Evolutionary conservation across 129 eudicot species (phyloP), one percentile per base, ranked within the genome.

Genomic region (Oenanthe sinensis): DNA sequence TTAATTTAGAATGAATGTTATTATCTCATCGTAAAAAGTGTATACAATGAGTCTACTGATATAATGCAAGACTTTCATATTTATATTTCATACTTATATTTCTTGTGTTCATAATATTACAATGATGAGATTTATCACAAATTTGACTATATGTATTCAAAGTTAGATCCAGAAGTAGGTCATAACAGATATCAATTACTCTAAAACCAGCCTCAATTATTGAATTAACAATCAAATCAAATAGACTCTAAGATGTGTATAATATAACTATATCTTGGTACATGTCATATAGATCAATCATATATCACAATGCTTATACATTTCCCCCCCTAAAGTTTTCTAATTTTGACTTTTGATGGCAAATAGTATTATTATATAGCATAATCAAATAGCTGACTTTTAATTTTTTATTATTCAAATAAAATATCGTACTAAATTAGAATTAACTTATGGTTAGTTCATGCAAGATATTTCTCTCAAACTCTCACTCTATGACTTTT

Each of bases 331-430:
- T n/a, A n/a, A n/a, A 2, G 8, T n/a, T 60, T 60, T n/a, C 16
- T 24, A 10, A 5, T 22, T n/a, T 74, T 74, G 60, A 74, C 77
- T 74, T 74, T 74, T 13, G 11, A 45, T 5, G 8, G 0, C 15
- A 50, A 50, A 16, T 17, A 6, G 10, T 52, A 4, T 52, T 52
- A 1, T 19, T 20, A 1, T 52, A 52, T 71, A 72, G 20, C 76
- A 72, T 44, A 43, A 43, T 72, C 39, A 42, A 72, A 24, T 74
- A 46, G 77, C 26, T 74, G 54, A 74, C 77, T 74, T 74, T 45
- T 26, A 46, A 24, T 45, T 74, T 5, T 74, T n/a, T 26, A 74
- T 24, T 74, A 2, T 22, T 45, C 11, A 22, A 74, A 46, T 26
- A 13, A 74, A 74, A 42, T 46, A 7, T 28, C 60, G 0, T 46